Percentiles rank a stretch among this genome's conserved stretches.
Evolutionary conservation across 805 yeast genomes (phyloP).

Genomic region (baker's yeast (Saccharomyces cerevisiae)): DNA sequence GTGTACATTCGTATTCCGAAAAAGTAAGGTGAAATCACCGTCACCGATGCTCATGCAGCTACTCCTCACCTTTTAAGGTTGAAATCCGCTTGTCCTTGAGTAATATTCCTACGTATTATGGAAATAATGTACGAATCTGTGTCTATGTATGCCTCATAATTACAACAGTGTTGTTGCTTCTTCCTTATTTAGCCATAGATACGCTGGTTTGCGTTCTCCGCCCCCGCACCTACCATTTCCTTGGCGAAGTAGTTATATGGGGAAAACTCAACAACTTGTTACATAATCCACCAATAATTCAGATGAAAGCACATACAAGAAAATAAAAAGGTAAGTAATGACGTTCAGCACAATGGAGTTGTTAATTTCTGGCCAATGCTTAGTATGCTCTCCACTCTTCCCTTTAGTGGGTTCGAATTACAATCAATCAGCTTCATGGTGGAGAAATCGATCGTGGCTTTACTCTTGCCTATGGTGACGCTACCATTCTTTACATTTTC

Average conservation of each 20-base stretch:
- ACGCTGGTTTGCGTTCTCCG: neutral
- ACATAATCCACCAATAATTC: neutral
- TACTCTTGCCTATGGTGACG: conserved; percentile 59
- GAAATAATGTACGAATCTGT: neutral
- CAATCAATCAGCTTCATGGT: conserved; percentile 57
- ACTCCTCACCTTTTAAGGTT: neutral
- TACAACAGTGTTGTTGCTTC: neutral
- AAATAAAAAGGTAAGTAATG: neutral
- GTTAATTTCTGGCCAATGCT: conserved; percentile 65
- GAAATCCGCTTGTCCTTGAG: neutral
- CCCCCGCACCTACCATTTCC: neutral
- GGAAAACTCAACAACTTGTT: neutral
- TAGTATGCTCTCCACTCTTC: conserved; percentile 68
- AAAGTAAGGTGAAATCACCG: neutral
- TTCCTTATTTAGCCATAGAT: neutral
- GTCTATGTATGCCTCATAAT: neutral
- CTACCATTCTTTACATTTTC: conserved; percentile 32
- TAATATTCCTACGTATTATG: neutral
- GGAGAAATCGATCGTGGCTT: conserved; percentile 55
- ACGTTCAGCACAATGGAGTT: conserved; percentile 58
- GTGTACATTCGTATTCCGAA: neutral
- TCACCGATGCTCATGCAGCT: neutral
- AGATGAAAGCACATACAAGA: neutral
- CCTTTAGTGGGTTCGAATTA: conserved; percentile 58
- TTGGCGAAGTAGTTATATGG: neutral